A percentile compares a stretch with the other conserved stretches of the same genome.
Conservation (phyloP, 345 rosid species). For the Toxicodendron radicans region DNA sequence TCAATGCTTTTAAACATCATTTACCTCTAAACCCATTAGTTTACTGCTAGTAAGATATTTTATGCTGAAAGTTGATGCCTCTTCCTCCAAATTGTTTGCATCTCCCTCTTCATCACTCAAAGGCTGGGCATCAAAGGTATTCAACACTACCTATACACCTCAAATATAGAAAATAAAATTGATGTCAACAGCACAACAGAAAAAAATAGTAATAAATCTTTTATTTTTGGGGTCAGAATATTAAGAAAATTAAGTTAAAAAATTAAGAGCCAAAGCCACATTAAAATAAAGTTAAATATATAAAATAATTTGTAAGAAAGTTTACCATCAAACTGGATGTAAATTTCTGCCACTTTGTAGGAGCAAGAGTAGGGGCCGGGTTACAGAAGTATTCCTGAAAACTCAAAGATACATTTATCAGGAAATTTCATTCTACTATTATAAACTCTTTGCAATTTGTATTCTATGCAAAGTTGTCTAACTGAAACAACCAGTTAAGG, state of each 20-base stretch:
- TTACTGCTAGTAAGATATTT: conserved; percentile 98
- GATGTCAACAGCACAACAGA: neutral
- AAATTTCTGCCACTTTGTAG: conserved; percentile 93
- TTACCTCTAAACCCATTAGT: conserved; percentile 96
- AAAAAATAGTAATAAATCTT: neutral
- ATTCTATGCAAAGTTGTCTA: neutral
- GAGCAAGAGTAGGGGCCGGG: conserved; percentile 66
- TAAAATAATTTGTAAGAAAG: conserved; percentile 9
- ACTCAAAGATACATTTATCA: conserved; percentile 25
- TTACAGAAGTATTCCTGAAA: conserved; percentile 88
- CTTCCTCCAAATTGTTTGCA: conserved; percentile 92
- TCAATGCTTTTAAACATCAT: conserved; percentile 19
- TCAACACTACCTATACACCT: conserved; percentile 73
- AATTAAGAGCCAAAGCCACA: neutral
- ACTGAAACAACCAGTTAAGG: neutral
- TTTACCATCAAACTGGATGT: conserved; percentile 77
- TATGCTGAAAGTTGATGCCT: conserved; percentile 85
- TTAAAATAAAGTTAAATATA: neutral
- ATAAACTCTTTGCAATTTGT: conserved; percentile 6
- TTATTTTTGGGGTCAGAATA: neutral
- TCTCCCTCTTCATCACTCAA: conserved; percentile 96
- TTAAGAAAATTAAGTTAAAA: no score
- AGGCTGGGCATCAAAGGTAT: conserved; percentile 94
- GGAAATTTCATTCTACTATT: neutral
- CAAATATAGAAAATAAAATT: conserved; percentile 20